Conservation (phyloP, 2,329 filamentous ascomycete species). For the Fusarium siculi region DNA sequence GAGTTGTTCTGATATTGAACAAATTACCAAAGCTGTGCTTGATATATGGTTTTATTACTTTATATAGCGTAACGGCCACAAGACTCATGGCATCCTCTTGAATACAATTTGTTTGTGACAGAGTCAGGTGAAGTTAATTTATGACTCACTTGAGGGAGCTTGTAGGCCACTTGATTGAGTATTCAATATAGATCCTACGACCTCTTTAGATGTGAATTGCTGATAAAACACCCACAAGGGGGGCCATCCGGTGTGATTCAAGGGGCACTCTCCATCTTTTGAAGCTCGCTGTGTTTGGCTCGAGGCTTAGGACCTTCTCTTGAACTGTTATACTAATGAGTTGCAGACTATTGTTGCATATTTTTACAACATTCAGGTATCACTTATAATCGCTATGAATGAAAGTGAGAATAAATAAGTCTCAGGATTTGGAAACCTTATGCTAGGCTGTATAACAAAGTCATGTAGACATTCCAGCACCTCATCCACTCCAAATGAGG, state of each 20-base stretch:
- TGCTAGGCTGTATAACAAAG: background rate
- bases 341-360: background rate
- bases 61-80: background rate
- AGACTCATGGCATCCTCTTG: background rate
- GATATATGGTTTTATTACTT: background rate
- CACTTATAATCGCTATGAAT: background rate
- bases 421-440: background rate
- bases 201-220: background rate
- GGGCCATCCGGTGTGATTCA: background rate
- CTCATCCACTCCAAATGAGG: background rate
- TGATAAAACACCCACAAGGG: background rate
- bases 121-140: background rate
- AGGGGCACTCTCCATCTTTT: background rate
- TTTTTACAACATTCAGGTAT: background rate
- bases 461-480: background rate
- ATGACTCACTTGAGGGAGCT: background rate
- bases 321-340: background rate
- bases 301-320: background rate
- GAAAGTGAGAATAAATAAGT: background rate
- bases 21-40: background rate
- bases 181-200: background rate
- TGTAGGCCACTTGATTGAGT: background rate
- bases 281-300: background rate
- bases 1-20: too few relatives aligned
- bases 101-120: background rate